Conservation (phyloP, 305 asterid genomes). For the Solanum hybrid region DNA sequence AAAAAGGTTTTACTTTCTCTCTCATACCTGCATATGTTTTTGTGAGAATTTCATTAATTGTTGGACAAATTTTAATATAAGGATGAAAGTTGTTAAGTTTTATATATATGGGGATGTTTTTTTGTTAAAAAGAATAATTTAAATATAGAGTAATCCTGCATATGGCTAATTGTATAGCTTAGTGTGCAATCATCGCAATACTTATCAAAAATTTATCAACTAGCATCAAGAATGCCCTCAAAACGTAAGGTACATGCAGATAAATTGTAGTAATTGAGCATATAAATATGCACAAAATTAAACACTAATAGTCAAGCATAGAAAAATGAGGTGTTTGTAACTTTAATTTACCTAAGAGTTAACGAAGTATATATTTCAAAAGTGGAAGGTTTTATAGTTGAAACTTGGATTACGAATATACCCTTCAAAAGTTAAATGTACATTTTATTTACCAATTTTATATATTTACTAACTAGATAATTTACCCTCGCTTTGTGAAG, state of each 20-base stretch:
- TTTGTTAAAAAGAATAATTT: neutral
- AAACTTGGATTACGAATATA: neutral
- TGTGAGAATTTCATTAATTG: neutral
- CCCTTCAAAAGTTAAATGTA: neutral
- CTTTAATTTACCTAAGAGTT: neutral
- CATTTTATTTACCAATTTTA: too few species aligned
- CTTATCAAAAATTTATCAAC: neutral
- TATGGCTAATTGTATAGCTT: too few species aligned
- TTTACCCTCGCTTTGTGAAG: neutral
- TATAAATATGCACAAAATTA: too few species aligned
- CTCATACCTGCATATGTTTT: too few species aligned
- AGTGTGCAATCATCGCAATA: neutral
- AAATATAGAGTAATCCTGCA: neutral
- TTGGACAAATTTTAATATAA: neutral
- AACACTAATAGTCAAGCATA: neutral
- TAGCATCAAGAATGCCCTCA: neutral
- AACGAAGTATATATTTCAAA: neutral
- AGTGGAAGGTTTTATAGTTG: neutral
- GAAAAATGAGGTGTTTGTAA: neutral
- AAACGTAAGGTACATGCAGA: neutral
- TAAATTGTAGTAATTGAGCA: neutral
- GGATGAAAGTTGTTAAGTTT: neutral
- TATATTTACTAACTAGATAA: neutral
- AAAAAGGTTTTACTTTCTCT: too few species aligned
- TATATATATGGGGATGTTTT: neutral